These are phyloP conservation scores for Trichosporon sp. DNA, from an alignment of 1,284 basidiomycete genomes.

Conservation along the genomic window DNA sequence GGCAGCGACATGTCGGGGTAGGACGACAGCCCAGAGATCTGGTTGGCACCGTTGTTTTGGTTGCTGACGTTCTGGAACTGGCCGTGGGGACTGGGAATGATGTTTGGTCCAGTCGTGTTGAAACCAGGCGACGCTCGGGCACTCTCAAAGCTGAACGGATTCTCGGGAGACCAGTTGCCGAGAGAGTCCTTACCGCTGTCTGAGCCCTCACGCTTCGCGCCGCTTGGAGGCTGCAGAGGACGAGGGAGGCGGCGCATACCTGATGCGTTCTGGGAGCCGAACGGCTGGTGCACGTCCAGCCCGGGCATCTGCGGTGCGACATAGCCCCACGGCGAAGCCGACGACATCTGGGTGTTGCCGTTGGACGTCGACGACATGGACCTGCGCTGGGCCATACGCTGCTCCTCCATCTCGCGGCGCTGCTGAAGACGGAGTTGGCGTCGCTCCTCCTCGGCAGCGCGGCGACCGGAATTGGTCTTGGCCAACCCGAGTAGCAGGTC, in stretches of 20 bases:
- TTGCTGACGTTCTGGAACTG: conserved; percentile 19
- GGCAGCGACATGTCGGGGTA: conserved; percentile 19
- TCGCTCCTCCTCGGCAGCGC: conserved; percentile 54
- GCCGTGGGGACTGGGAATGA: conserved; percentile 11
- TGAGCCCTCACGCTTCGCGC: conserved; percentile 1
- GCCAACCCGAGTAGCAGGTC: conserved; percentile 53
- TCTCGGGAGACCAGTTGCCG: conserved; percentile 29
- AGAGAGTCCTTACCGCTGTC: conserved; percentile 16
- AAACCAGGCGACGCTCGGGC: conserved; percentile 25
- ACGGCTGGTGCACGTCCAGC: conserved; percentile 56
- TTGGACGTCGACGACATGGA: conserved; percentile 27
- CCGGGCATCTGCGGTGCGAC: conserved; percentile 55
- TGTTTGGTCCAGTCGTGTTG: neutral
- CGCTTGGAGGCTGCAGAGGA: conserved; percentile 49
- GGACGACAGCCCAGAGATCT: conserved; percentile 13
- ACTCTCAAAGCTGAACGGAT: conserved; percentile 33
- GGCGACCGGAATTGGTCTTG: conserved; percentile 50
- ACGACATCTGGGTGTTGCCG: conserved; percentile 25
- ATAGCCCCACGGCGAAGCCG: conserved; percentile 53
- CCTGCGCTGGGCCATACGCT: conserved; percentile 36
- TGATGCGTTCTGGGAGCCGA: conserved; percentile 32
- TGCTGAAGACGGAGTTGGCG: conserved; percentile 52
- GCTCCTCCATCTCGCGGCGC: conserved; percentile 49
- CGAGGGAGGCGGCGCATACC: conserved; percentile 35
- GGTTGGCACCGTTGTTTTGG: conserved; percentile 18